These are phyloP conservation scores for Dryas integrifolia DNA, from an alignment of 331 rosid species.

Conservation along the genomic window DNA sequence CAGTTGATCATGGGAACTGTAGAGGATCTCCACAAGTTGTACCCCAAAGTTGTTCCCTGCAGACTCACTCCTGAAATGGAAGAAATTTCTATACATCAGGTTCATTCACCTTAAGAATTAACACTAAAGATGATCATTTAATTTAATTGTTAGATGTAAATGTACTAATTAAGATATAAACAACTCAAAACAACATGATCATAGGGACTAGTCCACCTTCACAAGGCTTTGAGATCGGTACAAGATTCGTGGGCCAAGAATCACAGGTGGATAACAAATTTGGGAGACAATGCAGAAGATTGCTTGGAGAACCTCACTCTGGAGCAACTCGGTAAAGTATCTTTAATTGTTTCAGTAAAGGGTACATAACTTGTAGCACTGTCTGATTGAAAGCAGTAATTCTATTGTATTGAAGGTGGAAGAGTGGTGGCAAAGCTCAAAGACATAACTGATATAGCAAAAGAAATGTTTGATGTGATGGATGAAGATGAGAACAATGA, in stretches of 20 bases:
- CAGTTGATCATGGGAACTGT: constrained; percentile 37
- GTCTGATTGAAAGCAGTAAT: too few relatives aligned
- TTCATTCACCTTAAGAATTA: neutral
- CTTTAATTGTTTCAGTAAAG: too few relatives aligned
- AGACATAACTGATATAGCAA: constrained; percentile 24
- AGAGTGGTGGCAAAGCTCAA: constrained; percentile 19
- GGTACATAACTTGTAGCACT: too few relatives aligned
- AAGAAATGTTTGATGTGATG: constrained; percentile 27
- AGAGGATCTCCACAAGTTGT: constrained; percentile 41
- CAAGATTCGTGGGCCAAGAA: constrained; percentile 33
- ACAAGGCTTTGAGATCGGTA: constrained; percentile 26
- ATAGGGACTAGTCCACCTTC: constrained; percentile 29
- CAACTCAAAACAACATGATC: neutral
- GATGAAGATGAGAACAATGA: constrained; percentile 31
- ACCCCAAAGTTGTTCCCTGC: constrained; percentile 28
- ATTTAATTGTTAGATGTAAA: neutral
- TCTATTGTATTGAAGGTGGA: neutral
- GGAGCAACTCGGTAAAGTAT: constrained; percentile 21
- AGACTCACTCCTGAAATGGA: constrained; percentile 9
- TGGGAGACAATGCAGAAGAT: constrained; percentile 13
- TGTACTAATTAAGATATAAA: neutral
- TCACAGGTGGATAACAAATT: constrained; percentile 21
- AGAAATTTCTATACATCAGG: constrained; percentile 30
- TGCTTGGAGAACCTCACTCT: constrained; percentile 17
- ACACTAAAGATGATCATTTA: too few relatives aligned